phyloP scores from a whole-genome alignment of 371 early-diverging fungal species.

The Apophysomyces variabilis region DNA sequence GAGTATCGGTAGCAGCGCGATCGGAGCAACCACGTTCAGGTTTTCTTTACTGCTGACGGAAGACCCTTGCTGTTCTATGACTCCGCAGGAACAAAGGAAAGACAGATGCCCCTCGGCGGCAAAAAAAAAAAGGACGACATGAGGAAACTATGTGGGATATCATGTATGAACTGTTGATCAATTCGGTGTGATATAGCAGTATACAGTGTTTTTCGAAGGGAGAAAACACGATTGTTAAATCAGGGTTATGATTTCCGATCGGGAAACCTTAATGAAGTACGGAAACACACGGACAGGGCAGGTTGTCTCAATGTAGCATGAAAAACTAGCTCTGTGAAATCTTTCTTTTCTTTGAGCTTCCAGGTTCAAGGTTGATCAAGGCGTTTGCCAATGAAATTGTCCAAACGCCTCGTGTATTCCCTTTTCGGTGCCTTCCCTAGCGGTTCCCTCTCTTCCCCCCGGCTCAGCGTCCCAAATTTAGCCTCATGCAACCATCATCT shows the following conservation, averaged over 20 bases:
- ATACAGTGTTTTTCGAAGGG: background rate
- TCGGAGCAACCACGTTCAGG: background rate
- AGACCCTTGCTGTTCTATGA: background rate
- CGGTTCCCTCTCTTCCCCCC: background rate
- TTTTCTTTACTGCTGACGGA: background rate
- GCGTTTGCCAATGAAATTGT: constrained; percentile 3
- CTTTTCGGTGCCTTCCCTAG: background rate
- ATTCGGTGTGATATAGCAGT: background rate
- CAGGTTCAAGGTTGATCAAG: constrained; percentile 3
- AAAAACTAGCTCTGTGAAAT: background rate
- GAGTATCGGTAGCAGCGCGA: background rate
- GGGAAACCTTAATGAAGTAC: constrained; percentile 3
- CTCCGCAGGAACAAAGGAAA: background rate
- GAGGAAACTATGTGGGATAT: background rate
- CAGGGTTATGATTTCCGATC: constrained; percentile 3
- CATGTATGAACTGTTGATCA: background rate
- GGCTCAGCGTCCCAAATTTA: constrained; percentile 4
- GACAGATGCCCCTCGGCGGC: constrained; percentile 1
- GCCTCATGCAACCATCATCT: background rate
- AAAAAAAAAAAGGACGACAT: background rate
- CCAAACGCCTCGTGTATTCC: background rate
- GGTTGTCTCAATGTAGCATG: constrained; percentile 1
- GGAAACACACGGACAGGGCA: constrained; percentile 4
- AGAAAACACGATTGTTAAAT: constrained; percentile 7
- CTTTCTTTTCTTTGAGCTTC: background rate